Conservation (phyloP, 169 alveolate species). For the Plasmodium malariae region DNA sequence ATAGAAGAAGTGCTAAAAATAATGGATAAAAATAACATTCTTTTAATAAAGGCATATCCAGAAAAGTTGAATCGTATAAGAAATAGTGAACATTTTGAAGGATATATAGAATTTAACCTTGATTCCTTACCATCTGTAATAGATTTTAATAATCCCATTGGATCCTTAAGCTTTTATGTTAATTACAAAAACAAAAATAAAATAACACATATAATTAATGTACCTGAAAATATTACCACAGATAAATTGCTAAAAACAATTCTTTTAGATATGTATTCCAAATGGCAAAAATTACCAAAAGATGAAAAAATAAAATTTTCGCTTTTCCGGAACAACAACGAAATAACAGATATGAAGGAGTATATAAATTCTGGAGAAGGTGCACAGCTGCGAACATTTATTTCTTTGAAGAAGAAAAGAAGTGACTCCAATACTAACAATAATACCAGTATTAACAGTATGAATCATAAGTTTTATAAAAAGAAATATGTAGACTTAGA, state of each 20-base stretch:
- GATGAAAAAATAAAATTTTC: conserved; percentile 65
- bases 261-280: conserved; percentile 40
- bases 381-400: conserved; percentile 55
- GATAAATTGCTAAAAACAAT: conserved; percentile 41
- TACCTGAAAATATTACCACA: conserved; percentile 56
- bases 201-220: conserved; percentile 56
- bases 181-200: conserved; percentile 58
- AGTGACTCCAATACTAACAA: conserved; percentile 1
- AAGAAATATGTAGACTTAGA: conserved; percentile 37
- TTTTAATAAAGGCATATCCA: conserved; percentile 65
- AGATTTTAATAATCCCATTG: conserved; percentile 46
- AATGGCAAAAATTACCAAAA: conserved; percentile 57
- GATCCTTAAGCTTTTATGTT: conserved; percentile 46
- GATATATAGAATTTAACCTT: conserved; percentile 17
- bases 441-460: background rate
- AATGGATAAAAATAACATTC: conserved; percentile 13
- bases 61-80: conserved; percentile 25
- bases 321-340: conserved; percentile 14
- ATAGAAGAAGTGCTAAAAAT: conserved; percentile 39
- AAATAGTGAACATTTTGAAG: conserved; percentile 32
- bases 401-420: conserved; percentile 3
- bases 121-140: conserved; percentile 54
- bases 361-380: conserved; percentile 29
- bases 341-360: conserved; percentile 27
- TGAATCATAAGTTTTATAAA: no score